These are phyloP conservation scores for Penicillium ochrochloron DNA, from an alignment of 495 filamentous ascomycete genomes.

Conservation along the genomic window DNA sequence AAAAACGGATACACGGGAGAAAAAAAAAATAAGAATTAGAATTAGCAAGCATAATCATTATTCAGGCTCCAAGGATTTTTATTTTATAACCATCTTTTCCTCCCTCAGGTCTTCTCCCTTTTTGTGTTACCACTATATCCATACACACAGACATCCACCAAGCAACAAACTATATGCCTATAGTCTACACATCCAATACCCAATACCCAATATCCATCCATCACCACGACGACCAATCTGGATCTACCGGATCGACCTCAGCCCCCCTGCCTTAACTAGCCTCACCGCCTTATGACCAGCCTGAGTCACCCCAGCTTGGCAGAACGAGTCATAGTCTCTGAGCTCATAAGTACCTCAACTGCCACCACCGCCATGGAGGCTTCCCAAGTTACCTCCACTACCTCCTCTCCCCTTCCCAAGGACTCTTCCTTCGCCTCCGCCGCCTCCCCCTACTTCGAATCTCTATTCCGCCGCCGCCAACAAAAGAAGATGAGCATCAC, in stretches of 20 bases:
- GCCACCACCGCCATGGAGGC: slow-evolving; percentile 35
- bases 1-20: slow-evolving; percentile 15
- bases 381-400: slow-evolving; percentile 10
- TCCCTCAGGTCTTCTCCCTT: not conserved
- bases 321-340: slow-evolving; percentile 34
- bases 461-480: slow-evolving; percentile 45
- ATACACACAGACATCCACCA: not conserved
- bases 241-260: slow-evolving; percentile 6
- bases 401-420: slow-evolving; percentile 21
- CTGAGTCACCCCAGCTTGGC: slow-evolving; percentile 42
- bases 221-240: not conserved
- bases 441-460: slow-evolving; percentile 41
- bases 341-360: slow-evolving; percentile 37
- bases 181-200: not conserved
- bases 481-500: slow-evolving; percentile 93
- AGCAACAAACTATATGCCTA: not conserved
- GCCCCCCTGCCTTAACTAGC: slow-evolving; percentile 7
- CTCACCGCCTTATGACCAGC: slow-evolving; percentile 32
- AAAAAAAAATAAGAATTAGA: slow-evolving; percentile 9
- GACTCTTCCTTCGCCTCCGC: slow-evolving; percentile 29
- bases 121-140: not conserved
- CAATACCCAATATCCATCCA: not conserved
- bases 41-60: slow-evolving; percentile 2
- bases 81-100: slow-evolving; percentile 11
- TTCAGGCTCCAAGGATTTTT: slow-evolving; percentile 7